A percentile compares a stretch with the other conserved stretches of the same genome.
These are phyloP conservation scores for Cordyceps militaris DNA, from an alignment of 2,329 filamentous ascomycete species.

Conservation along the genomic window DNA sequence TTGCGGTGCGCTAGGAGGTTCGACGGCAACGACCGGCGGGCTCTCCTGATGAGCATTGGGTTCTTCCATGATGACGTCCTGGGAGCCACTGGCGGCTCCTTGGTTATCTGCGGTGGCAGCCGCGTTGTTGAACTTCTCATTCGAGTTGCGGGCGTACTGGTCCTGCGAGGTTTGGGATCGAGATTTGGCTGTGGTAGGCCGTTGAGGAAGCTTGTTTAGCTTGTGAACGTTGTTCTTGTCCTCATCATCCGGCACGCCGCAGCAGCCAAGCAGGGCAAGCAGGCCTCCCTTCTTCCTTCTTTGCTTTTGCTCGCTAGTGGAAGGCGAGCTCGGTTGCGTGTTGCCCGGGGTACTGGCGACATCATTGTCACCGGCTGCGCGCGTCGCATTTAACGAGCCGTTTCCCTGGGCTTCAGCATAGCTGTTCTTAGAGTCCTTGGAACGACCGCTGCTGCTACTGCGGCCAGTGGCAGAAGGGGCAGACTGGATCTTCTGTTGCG, in stretches of 20 bases:
- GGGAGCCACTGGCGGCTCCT: constrained; percentile 38
- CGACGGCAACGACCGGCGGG: constrained; percentile 34
- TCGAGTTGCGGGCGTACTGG: constrained; percentile 35
- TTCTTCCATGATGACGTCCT: constrained; percentile 40
- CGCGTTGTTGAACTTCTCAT: constrained; percentile 39
- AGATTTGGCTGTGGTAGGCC: constrained; percentile 48
- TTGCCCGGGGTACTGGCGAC: constrained; percentile 42
- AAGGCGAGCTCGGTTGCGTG: constrained; percentile 46
- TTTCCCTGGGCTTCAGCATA: constrained; percentile 57
- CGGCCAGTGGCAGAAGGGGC: constrained; percentile 52
- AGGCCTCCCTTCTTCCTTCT: constrained; percentile 51
- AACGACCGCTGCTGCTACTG: constrained; percentile 57
- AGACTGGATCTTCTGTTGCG: constrained; percentile 49
- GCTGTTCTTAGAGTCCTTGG: constrained; percentile 59
- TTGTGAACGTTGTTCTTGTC: constrained; percentile 49
- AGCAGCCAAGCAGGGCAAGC: constrained; percentile 59
- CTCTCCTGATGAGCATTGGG: constrained; percentile 39
- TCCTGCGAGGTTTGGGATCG: constrained; percentile 47
- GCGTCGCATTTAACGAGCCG: constrained; percentile 61
- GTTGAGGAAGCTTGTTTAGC: constrained; percentile 48
- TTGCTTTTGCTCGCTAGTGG: constrained; percentile 40
- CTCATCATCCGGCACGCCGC: constrained; percentile 53
- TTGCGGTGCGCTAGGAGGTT: constrained; percentile 30
- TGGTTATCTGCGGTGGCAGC: constrained; percentile 38
- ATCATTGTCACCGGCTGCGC: constrained; percentile 47